A percentile compares a stretch with the other conserved stretches of the same genome.
phyloP scores from a whole-genome alignment of 2,329 filamentous ascomycete genomes.

The Hortaea werneckii region DNA sequence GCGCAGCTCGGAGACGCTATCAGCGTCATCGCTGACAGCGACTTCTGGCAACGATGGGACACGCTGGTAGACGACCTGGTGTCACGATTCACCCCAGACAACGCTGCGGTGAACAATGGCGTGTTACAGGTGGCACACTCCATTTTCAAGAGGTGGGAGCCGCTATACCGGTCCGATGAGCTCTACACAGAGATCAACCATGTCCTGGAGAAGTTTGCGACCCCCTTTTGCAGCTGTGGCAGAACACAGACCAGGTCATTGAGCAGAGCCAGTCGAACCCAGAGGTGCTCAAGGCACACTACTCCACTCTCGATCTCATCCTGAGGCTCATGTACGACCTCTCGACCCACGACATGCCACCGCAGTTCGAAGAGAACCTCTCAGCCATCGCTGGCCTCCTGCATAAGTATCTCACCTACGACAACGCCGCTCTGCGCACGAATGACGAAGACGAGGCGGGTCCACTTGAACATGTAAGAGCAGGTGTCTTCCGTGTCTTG shows the following conservation, averaged over 20 bases:
- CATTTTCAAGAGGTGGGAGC: constrained; percentile 93
- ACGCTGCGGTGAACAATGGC: constrained; percentile 80
- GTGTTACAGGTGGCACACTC: constrained; percentile 96
- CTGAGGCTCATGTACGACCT: constrained; percentile 92
- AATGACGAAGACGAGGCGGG: constrained; percentile 86
- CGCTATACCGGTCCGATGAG: constrained; percentile 83
- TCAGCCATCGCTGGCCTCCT: constrained; percentile 64
- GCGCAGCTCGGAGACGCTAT: constrained; percentile 92
- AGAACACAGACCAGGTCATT: constrained; percentile 61
- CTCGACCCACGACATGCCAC: constrained; percentile 92
- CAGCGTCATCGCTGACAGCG: constrained; percentile 93
- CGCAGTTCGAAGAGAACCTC: constrained; percentile 86
- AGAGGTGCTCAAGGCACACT: constrained; percentile 62
- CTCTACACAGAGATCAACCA: constrained; percentile 95
- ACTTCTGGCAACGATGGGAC: constrained; percentile 94
- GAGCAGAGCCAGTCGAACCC: constrained; percentile 67
- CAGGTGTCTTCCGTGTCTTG: constrained; percentile 84
- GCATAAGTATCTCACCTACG: constrained; percentile 87
- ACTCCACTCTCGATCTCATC: constrained; percentile 76
- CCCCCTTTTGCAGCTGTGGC: constrained; percentile 73
- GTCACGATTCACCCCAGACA: constrained; percentile 68
- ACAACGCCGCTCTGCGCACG: constrained; percentile 71
- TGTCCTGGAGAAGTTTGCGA: constrained; percentile 74
- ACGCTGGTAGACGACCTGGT: constrained; percentile 92
- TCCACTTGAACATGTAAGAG: constrained; percentile 74